These are phyloP conservation scores for Bondarzewia mesenterica DNA, from an alignment of 1,284 basidiomycete species.

Conservation along the genomic window DNA sequence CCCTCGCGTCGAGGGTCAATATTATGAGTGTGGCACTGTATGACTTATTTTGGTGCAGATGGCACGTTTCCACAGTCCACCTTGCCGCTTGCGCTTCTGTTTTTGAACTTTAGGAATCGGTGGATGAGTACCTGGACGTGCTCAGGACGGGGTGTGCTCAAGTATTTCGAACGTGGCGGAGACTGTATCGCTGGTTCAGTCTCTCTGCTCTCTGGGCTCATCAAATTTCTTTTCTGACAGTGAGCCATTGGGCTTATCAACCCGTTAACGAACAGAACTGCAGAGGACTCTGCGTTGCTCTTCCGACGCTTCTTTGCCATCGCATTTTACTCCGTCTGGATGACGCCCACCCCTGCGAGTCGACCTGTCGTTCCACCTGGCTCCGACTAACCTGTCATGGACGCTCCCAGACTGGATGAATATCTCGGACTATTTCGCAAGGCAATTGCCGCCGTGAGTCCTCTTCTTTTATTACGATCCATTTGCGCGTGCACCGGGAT, in stretches of 20 bases:
- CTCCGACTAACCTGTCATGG: slow-evolving; percentile 26
- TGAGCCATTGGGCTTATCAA: too few relatives aligned
- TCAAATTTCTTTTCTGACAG: slow-evolving; percentile 8
- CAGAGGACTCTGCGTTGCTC: slow-evolving; percentile 71
- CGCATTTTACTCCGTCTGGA: slow-evolving; percentile 88
- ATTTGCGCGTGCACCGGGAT: too few relatives aligned
- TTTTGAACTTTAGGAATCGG: too few relatives aligned
- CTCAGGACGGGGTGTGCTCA: slow-evolving; percentile 93
- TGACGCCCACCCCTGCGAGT: slow-evolving; percentile 70
- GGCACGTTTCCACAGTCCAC: slow-evolving; percentile 41
- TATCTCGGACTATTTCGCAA: slow-evolving; percentile 55
- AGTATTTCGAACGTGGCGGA: slow-evolving; percentile 94
- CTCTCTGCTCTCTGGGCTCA: slow-evolving; percentile 75
- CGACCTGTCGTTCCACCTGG: slow-evolving; percentile 20
- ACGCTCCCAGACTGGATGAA: slow-evolving; percentile 38
- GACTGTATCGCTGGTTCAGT: slow-evolving; percentile 88
- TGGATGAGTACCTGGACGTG: slow-evolving; percentile 74
- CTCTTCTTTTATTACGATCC: too few relatives aligned
- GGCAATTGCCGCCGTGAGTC: too few relatives aligned
- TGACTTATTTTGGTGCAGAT: slow-evolving; percentile 85
- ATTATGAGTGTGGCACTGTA: slow-evolving; percentile 91
- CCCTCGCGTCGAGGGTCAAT: slow-evolving; percentile 82
- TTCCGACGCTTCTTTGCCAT: slow-evolving; percentile 94
- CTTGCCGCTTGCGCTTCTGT: too few relatives aligned
- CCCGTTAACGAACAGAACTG: too few relatives aligned